Conservation (phyloP, 2,329 filamentous ascomycete genomes). For the Karstenula rhodostoma region DNA sequence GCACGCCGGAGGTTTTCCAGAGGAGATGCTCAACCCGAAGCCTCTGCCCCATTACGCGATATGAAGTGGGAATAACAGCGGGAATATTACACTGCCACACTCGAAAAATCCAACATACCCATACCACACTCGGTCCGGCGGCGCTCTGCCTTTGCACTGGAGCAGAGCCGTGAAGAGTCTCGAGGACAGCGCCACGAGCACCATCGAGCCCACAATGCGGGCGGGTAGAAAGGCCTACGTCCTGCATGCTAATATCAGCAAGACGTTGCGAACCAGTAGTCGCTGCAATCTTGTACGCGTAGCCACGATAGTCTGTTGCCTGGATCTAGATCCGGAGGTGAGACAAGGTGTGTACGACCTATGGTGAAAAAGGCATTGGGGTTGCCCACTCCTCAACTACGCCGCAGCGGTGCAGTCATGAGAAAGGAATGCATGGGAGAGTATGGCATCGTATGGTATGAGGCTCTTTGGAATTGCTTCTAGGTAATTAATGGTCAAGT, state of each 20-base stretch:
- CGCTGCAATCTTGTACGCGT: background rate
- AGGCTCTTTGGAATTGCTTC: no score
- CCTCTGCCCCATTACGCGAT: constrained; percentile 16
- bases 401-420: background rate
- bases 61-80: background rate
- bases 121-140: background rate
- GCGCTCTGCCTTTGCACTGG: background rate
- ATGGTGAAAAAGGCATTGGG: background rate
- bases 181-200: background rate
- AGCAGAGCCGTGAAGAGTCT: background rate
- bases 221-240: background rate
- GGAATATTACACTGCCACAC: background rate
- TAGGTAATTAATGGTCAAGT: no score
- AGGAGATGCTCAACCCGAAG: constrained; percentile 15
- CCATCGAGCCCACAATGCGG: background rate
- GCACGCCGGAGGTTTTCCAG: constrained; percentile 3
- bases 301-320: background rate
- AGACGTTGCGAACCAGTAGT: background rate
- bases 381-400: background rate
- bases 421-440: background rate
- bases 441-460: no score
- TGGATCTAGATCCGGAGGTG: background rate
- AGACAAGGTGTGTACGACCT: background rate
- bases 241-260: background rate
- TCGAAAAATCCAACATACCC: background rate